Evolutionary conservation across 441 rosid genomes (phyloP), one percentile per base, ranked within the genome.

Genomic region (Bruguiera hainesii): DNA sequence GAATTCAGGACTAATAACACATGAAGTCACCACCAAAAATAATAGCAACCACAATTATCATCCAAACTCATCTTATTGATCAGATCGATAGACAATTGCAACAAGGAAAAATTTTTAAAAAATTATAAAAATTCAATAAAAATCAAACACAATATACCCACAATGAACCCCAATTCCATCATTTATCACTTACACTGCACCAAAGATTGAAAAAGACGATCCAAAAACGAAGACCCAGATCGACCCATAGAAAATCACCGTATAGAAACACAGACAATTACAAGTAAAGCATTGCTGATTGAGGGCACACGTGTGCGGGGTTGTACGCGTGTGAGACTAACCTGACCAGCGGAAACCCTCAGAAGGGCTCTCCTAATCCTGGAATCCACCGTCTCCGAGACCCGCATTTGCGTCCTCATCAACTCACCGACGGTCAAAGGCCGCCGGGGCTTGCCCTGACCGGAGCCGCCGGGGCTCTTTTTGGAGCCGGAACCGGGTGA

Each of bases 381-480:
- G 0, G 95, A 89, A 83, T 95, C 99, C 26, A 85, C 83, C 1
- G 76, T 65, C 72, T 91, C 98, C 19, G 94, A 72, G 10, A 91
- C 86, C 69, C 83, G 77, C 97, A 95, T 91, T 87, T 95, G 99
- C 53, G 70, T 72, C 85, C 95, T 83, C 94, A 95, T 90, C 74
- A 95, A 82, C 84, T 95, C 97, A 21, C 96, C 97, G 20, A 95
- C 88, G 5, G 97, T 95, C 79, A 85, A 65, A 29, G 92, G 82
- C 60, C 80, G 83, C 79, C 74, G 89, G 46, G 76, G 30, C 79
- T 87, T 91, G 21, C 83, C 89, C 63, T 63, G 79, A 15, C 88
- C 86, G 6, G 95, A 85, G 20, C 89, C 86, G n/a, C 89, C 87
- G 15, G 95, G 88, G 42, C 89, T 86, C 77, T 75, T 85, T 59